Percentiles rank a stretch among this genome's conserved stretches.
Conservation (phyloP, 169 alveolate species). For the Eimeria praecox region DNA sequence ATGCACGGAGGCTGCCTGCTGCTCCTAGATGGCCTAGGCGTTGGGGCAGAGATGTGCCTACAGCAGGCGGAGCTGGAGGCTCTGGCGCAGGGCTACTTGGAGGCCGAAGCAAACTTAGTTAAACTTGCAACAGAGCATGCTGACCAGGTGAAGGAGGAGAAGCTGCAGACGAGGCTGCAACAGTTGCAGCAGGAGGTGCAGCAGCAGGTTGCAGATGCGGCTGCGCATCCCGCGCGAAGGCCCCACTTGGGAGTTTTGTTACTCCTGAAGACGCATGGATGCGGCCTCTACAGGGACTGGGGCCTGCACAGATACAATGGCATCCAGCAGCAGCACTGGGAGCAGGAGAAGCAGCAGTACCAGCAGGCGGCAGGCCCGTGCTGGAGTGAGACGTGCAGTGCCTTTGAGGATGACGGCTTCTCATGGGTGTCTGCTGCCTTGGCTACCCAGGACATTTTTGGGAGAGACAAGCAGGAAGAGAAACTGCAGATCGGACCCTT, state of each 20-base stretch:
- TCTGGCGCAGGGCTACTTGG: conserved; percentile 17
- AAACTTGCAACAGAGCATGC: background rate
- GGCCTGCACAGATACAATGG: background rate
- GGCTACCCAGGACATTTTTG: background rate
- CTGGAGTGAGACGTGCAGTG: conserved; percentile 49
- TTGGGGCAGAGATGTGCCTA: conserved; percentile 63
- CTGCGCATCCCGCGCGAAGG: conserved; percentile 17
- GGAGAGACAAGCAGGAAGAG: background rate
- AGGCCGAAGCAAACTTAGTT: conserved; percentile 42
- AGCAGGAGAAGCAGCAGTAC: conserved; percentile 20
- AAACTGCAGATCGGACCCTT: conserved; percentile 9
- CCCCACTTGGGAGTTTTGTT: conserved; percentile 34
- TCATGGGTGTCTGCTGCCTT: conserved; percentile 72
- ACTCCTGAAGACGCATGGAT: conserved; percentile 59
- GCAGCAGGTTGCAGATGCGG: conserved; percentile 55
- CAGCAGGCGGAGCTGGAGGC: conserved; percentile 38
- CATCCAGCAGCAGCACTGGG: conserved; percentile 21
- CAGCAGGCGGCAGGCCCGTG: conserved; percentile 1
- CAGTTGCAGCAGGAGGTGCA: conserved; percentile 27
- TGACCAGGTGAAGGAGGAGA: background rate
- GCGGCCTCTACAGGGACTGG: conserved; percentile 37
- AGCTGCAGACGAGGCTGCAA: conserved; percentile 33
- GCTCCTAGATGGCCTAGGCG: conserved; percentile 81
- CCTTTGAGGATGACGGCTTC: conserved; percentile 73
- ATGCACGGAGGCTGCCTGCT: conserved; percentile 80